Evolutionary conservation across 495 filamentous ascomycete genomes (phyloP).

Genomic region (Penicillium paradoxum): DNA sequence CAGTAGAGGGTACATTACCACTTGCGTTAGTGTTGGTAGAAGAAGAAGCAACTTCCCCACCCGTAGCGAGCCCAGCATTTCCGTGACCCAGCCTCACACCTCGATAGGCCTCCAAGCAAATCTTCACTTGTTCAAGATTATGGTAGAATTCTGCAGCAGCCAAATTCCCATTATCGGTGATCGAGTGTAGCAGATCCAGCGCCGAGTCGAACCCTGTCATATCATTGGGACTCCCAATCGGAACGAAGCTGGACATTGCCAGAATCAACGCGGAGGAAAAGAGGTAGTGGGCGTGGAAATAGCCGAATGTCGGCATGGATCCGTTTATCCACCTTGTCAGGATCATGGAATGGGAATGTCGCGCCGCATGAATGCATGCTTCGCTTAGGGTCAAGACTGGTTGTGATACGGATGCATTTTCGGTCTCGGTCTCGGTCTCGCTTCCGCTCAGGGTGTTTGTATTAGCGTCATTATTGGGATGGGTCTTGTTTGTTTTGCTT

Average conservation of each 20-base stretch:
- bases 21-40: neutral
- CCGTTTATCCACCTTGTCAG: constrained; percentile 43
- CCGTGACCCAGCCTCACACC: neutral
- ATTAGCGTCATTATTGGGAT: neutral
- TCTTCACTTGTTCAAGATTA: constrained; percentile 34
- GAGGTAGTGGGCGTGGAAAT: constrained; percentile 45
- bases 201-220: constrained; percentile 36
- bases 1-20: neutral
- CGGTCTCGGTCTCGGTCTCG: neutral
- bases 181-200: constrained; percentile 34
- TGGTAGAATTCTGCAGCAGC: constrained; percentile 38
- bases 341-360: constrained; percentile 41
- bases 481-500: constrained; percentile 12
- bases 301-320: constrained; percentile 41
- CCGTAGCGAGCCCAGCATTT: neutral
- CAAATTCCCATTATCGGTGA: constrained; percentile 42
- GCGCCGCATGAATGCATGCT: constrained; percentile 42
- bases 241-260: constrained; percentile 41
- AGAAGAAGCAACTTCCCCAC: neutral
- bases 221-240: constrained; percentile 35
- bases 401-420: constrained; percentile 26
- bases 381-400: constrained; percentile 40
- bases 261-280: constrained; percentile 40
- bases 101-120: constrained; percentile 29
- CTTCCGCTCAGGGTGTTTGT: neutral